These are phyloP conservation scores for Austroboletus niveus DNA, from an alignment of 1,284 basidiomycete genomes.

Conservation along the genomic window DNA sequence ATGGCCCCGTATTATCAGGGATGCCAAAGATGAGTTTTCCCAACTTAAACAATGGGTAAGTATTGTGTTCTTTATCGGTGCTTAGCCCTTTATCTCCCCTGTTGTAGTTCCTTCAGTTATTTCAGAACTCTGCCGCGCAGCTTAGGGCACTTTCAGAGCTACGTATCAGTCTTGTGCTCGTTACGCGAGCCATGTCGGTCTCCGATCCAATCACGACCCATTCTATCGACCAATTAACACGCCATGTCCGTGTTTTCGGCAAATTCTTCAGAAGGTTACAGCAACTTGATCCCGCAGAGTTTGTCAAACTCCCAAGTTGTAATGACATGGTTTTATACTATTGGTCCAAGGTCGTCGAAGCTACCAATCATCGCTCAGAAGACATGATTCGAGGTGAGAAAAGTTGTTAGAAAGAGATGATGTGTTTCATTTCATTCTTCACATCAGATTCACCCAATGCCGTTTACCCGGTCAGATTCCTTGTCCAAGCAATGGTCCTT, in stretches of 20 bases:
- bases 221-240: conserved; percentile 56
- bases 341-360: conserved; percentile 73
- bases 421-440: background rate
- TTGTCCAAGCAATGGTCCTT: conserved; percentile 84
- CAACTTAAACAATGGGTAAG: conserved; percentile 56
- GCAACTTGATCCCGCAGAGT: conserved; percentile 55
- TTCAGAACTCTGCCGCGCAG: conserved; percentile 55
- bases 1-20: conserved; percentile 57
- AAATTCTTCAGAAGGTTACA: conserved; percentile 77
- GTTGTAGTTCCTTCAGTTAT: conserved; percentile 55
- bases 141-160: conserved; percentile 53
- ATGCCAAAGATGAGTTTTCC: conserved; percentile 40
- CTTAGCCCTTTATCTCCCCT: conserved; percentile 3
- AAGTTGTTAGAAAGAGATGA: background rate
- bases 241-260: conserved; percentile 67
- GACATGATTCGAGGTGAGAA: conserved; percentile 55
- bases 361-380: conserved; percentile 48
- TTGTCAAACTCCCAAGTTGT: conserved; percentile 62
- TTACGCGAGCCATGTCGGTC: conserved; percentile 27
- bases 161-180: conserved; percentile 40
- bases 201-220: conserved; percentile 33
- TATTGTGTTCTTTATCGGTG: conserved; percentile 6
- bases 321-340: conserved; percentile 70
- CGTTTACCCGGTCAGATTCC: conserved; percentile 72
- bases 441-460: conserved; percentile 49